Evolutionary conservation across 768 basidiomycete genomes (phyloP), one percentile per base, ranked within the genome.

Genomic region (Lactarius tabidus): DNA sequence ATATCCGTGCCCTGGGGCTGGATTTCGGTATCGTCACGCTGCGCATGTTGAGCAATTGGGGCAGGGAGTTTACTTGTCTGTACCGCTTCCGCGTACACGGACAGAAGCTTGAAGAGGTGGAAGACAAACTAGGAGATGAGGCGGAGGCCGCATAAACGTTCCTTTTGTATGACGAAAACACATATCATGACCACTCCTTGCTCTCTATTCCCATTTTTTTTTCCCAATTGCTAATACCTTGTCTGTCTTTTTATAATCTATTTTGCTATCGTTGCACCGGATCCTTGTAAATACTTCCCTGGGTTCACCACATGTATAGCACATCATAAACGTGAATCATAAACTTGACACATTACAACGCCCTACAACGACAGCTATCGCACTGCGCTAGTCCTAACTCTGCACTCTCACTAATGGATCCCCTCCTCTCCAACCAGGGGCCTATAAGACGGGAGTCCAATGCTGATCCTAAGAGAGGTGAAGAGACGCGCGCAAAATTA

Each of bases 21-120:
- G 93, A 95, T 74, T 89, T 96, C 71, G 91, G 91, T 2, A 78
- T 96, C 59, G 90, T 98, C 31, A 85, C 89, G 65, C 79, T 97
- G 72, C 79, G 84, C 67, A 79, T 98, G 70, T 81, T 85, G 76
- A 89, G 79, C 72, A 98, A 98, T 73, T 98, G 94, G 89, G 96
- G 95, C 48, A 80, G 81, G 7, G 86, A 89, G 63, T 92, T 83
- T 73, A 97, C 95, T 0, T 98, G 96, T 75, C 75, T 98, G 43
- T 98, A 94, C 75, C 85, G 91, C 52, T 78, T 93, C 77, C 83
- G 91, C 51, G 89, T 91, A 35, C 91, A 93, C 71, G 91, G 91
- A 18, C 77, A 83, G 69, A 79, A 74, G 62, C 71, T 85, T 18
- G 67, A 67, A 14, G 62, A 69, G 41, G 20, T 31, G 28, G 48